These are phyloP conservation scores for Wickerhamomyces silvicola DNA, from an alignment of 805 yeast species.

Conservation along the genomic window DNA sequence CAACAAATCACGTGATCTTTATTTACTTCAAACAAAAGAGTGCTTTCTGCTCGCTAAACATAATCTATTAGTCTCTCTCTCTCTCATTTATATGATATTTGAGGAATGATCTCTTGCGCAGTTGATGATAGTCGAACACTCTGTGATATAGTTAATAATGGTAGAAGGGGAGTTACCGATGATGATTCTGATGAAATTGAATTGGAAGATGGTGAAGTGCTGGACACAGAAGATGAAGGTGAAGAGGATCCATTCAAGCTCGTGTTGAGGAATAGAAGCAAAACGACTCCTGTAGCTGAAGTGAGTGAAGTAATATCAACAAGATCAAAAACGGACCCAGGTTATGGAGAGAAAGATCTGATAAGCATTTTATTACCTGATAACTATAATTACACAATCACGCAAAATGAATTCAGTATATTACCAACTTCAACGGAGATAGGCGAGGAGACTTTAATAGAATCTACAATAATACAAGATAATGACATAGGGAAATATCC, in stretches of 20 bases:
- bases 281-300: neutral
- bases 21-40: no score
- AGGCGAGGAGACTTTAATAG: no score
- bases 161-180: neutral
- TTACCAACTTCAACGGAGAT: no score
- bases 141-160: neutral
- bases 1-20: no score
- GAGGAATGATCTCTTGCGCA: no score
- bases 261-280: constrained; percentile 3
- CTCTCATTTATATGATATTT: no score
- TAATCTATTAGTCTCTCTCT: no score
- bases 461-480: no score
- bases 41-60: no score
- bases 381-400: constrained; percentile 1
- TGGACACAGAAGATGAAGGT: constrained; percentile 18
- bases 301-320: neutral
- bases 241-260: constrained; percentile 10
- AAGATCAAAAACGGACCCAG: constrained; percentile 6
- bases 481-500: neutral
- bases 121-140: no score
- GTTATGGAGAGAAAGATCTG: neutral
- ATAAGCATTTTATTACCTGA: constrained; percentile 6
- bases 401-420: constrained; percentile 3
- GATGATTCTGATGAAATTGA: constrained; percentile 5
- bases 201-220: constrained; percentile 9